These are phyloP conservation scores for Fusarium virguliforme DNA, from an alignment of 2,329 filamentous ascomycete species.

Conservation along the genomic window DNA sequence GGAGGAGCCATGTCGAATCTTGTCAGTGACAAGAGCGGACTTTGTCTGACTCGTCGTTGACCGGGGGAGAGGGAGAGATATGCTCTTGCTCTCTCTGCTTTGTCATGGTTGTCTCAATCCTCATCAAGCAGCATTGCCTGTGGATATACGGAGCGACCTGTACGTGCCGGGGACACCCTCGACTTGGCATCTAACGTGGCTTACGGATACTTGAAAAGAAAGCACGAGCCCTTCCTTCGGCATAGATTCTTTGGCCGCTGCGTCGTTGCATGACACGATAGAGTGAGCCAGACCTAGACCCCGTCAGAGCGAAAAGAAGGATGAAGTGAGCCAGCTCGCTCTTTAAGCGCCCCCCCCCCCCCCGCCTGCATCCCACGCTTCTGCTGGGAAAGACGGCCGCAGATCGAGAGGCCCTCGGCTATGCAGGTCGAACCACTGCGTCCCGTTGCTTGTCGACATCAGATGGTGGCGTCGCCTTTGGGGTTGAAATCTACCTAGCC, in stretches of 20 bases:
- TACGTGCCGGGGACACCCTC: constrained; percentile 11
- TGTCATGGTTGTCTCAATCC: constrained; percentile 9
- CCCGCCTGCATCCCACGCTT: constrained; percentile 53
- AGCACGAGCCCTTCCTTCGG: constrained; percentile 24
- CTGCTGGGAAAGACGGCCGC: constrained; percentile 55
- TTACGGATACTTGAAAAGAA: constrained; percentile 18
- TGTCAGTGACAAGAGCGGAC: constrained; percentile 20
- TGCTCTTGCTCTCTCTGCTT: constrained; percentile 6
- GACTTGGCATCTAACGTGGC: constrained; percentile 25
- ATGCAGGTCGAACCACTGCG: constrained; percentile 57
- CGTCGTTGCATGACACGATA: constrained; percentile 27
- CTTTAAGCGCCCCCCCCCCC: constrained; percentile 51
- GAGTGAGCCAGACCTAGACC: constrained; percentile 33
- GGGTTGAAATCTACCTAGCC: constrained; percentile 11
- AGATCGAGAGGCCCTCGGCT: constrained; percentile 59
- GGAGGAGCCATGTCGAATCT: constrained; percentile 21
- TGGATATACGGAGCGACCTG: background rate
- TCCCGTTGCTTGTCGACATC: constrained; percentile 43
- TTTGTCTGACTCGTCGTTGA: constrained; percentile 22
- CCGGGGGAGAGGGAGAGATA: constrained; percentile 7
- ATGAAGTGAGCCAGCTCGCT: constrained; percentile 17
- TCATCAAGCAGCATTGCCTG: background rate
- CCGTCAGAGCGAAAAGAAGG: constrained; percentile 26
- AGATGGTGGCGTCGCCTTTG: constrained; percentile 46
- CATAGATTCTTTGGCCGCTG: constrained; percentile 14